Evolutionary conservation across 2,329 filamentous ascomycete species (phyloP), one percentile per base, ranked within the genome.

Genomic region (Magnaporthiopsis poae): DNA sequence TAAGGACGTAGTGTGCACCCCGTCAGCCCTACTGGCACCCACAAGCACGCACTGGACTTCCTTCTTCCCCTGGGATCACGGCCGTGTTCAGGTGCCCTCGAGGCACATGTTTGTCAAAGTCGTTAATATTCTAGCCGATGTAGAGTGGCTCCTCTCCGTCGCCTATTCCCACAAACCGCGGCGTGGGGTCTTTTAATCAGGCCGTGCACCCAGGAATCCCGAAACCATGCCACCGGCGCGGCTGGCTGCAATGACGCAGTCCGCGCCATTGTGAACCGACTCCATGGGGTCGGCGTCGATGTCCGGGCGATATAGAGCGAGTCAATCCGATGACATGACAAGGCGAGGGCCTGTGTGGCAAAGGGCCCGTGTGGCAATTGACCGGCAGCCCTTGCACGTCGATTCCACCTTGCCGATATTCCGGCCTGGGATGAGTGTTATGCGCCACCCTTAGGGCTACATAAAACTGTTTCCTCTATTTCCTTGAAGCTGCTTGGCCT

Each of bases 91-190:
- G 68, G 1, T 68, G 18, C 0, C 73, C 69, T 0, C 74, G 62
- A 0, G 74, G 69, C 0, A 79, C 77, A 13, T 80, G 67, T 0
- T 63, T 9, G 1, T 70, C 39, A 35, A 72, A 74, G 62, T 74
- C 71, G 0, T 52, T 21, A 5, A 52, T 8, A 18, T n/a, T 52
- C 7, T n/a, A 21, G 46, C 46, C 21, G 18, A 52, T 52, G 46
- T 21, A 52, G 46, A 52, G 18, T 2, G 46, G 46, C 46, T 52
- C 46, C 13, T 15, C 12, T 0, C 9, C 13, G 21, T 52, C 46
- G 5, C 46, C 11, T n/a, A 5, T 21, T 5, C 18, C 46, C 46
- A 1, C 18, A 9, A 1, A n/a, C n/a, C 1, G 8, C n/a, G 18
- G 9, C 46, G 46, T 56, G 25, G 46, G 4, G 21, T n/a, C 46